Conservation (phyloP, 768 basidiomycete genomes). For the Leccinum uliginosum region DNA sequence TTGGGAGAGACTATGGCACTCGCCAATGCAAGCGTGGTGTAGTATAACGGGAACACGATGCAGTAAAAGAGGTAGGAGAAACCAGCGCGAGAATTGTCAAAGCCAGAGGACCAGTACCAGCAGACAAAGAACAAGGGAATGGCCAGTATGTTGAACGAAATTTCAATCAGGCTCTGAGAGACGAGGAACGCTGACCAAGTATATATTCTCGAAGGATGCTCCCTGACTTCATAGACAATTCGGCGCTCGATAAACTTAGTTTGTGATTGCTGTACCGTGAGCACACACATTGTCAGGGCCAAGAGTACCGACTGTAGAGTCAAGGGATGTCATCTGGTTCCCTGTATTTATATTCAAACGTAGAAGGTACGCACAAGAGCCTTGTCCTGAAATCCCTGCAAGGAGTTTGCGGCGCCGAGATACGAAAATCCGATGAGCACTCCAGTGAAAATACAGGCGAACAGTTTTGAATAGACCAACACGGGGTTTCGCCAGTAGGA, state of each 20-base stretch:
- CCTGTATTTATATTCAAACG: fast-evolving
- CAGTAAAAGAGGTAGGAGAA: constrained; percentile 37
- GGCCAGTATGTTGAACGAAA: constrained; percentile 40
- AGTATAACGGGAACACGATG: constrained; percentile 41
- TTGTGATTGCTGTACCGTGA: constrained; percentile 57
- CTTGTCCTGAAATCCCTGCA: constrained; percentile 41
- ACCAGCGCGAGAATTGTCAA: constrained; percentile 33
- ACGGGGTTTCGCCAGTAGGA: constrained; percentile 39
- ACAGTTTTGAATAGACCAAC: constrained; percentile 38
- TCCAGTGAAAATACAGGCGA: constrained; percentile 31
- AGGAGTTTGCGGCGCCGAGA: constrained; percentile 31
- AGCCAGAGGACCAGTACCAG: constrained; percentile 49
- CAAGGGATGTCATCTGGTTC: background rate
- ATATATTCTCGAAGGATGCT: constrained; percentile 61
- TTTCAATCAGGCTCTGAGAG: constrained; percentile 45
- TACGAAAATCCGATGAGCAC: constrained; percentile 43
- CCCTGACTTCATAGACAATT: constrained; percentile 57
- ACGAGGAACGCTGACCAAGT: constrained; percentile 57
- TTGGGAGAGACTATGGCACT: constrained; percentile 41
- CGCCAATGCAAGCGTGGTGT: constrained; percentile 39
- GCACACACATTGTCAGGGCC: constrained; percentile 38
- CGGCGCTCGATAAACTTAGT: constrained; percentile 53
- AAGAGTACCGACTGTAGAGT: constrained; percentile 45
- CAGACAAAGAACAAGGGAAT: constrained; percentile 41
- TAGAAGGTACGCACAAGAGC: constrained; percentile 33